Percentiles rank a stretch among this genome's conserved stretches.
These are phyloP conservation scores for Naganishia albida DNA, from an alignment of 1,284 basidiomycete species.

Conservation along the genomic window DNA sequence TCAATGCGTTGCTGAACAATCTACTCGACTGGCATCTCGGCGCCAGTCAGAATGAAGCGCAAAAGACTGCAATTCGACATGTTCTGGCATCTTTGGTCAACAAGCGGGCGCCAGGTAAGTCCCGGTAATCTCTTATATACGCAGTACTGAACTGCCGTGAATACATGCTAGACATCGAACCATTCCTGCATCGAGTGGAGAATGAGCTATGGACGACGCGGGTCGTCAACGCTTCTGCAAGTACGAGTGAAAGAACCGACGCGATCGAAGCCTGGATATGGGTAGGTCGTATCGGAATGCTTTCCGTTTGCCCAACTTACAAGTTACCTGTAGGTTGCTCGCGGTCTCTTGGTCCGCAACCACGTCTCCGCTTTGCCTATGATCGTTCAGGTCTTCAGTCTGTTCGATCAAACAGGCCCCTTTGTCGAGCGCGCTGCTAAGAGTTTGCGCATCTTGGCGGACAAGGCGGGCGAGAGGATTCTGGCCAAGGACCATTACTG, in stretches of 20 bases:
- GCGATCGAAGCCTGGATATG: slow-evolving; percentile 69
- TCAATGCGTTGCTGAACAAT: slow-evolving; percentile 38
- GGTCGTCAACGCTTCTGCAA: not conserved
- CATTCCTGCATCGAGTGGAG: slow-evolving; percentile 55
- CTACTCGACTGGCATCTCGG: slow-evolving; percentile 65
- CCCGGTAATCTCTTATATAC: not conserved
- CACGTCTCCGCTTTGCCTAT: slow-evolving; percentile 64
- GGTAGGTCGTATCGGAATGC: slow-evolving; percentile 57
- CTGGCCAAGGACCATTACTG: slow-evolving; percentile 75
- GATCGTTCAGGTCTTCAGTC: slow-evolving; percentile 66
- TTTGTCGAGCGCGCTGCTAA: slow-evolving; percentile 62
- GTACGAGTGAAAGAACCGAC: slow-evolving; percentile 37
- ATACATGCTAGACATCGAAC: slow-evolving; percentile 58
- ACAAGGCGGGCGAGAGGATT: slow-evolving; percentile 60
- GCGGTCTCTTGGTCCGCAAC: slow-evolving; percentile 73
- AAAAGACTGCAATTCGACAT: slow-evolving; percentile 64
- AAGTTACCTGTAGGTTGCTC: slow-evolving; percentile 64
- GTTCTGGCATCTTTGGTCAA: slow-evolving; percentile 71
- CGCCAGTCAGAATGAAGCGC: slow-evolving; percentile 59
- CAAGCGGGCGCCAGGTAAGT: slow-evolving; percentile 67
- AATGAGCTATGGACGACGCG: slow-evolving; percentile 54
- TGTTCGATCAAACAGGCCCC: slow-evolving; percentile 62
- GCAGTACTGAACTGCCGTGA: too few species aligned
- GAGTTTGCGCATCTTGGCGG: slow-evolving; percentile 66
- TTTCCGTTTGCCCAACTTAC: not conserved